A percentile compares a stretch with the other conserved stretches of the same genome.
These are phyloP conservation scores for Verticillium zaregamsianum DNA, from an alignment of 2,329 filamentous ascomycete genomes.

Conservation along the genomic window DNA sequence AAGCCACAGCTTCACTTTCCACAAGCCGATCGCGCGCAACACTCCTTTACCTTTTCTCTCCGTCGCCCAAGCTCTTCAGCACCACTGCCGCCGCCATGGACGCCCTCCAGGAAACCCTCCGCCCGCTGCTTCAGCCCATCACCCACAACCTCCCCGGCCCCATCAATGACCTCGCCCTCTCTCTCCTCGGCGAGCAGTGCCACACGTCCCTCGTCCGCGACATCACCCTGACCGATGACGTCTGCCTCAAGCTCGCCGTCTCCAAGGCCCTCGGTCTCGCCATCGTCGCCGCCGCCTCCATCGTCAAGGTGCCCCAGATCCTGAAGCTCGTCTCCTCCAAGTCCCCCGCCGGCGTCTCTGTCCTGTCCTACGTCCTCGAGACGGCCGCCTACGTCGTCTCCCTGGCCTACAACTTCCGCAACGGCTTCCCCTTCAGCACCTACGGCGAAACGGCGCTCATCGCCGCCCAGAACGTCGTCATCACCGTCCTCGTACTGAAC, in stretches of 20 bases:
- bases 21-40: neutral
- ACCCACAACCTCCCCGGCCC: slow-evolving; percentile 70
- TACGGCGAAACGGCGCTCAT: slow-evolving; percentile 95
- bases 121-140: slow-evolving; percentile 61
- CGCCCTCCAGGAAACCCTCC: slow-evolving; percentile 60
- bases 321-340: slow-evolving; percentile 80
- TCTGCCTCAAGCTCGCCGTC: slow-evolving; percentile 83
- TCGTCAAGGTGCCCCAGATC: slow-evolving; percentile 97
- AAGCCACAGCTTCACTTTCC: neutral
- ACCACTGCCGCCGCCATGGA: slow-evolving; percentile 46
- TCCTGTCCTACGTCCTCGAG: slow-evolving; percentile 90
- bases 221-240: slow-evolving; percentile 70
- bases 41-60: neutral
- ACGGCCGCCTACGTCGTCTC: slow-evolving; percentile 83
- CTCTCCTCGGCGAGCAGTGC: slow-evolving; percentile 78
- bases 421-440: slow-evolving; percentile 91
- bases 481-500: slow-evolving; percentile 79
- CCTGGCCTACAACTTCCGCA: slow-evolving; percentile 87
- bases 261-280: slow-evolving; percentile 90
- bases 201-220: slow-evolving; percentile 84
- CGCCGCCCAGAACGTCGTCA: slow-evolving; percentile 85
- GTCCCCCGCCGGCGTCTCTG: slow-evolving; percentile 79
- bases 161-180: slow-evolving; percentile 69
- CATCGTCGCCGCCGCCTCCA: slow-evolving; percentile 83
- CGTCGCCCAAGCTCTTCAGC: neutral